Percentiles rank a stretch among this genome's conserved stretches.
phyloP scores from a whole-genome alignment of 345 rosid species.

The Turritis glabra region DNA sequence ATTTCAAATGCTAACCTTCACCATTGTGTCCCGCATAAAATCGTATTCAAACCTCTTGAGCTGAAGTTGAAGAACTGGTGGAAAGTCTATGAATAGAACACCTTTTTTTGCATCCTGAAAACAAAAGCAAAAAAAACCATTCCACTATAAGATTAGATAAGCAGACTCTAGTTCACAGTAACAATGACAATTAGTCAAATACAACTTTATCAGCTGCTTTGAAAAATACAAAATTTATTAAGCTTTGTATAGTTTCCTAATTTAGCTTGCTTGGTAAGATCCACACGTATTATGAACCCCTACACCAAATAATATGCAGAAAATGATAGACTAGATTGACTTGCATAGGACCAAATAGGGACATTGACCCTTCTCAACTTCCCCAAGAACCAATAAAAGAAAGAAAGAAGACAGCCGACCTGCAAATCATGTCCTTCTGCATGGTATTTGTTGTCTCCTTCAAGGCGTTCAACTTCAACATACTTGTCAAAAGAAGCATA shows the following conservation, averaged over 20 bases:
- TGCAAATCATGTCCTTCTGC: slow-evolving; percentile 94
- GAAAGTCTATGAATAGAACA: slow-evolving; percentile 87
- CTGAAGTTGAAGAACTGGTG: slow-evolving; percentile 98
- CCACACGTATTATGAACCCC: neutral
- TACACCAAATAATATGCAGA: neutral
- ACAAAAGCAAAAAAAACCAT: neutral
- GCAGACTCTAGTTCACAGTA: neutral
- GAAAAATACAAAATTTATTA: neutral
- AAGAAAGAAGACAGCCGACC: slow-evolving; percentile 49
- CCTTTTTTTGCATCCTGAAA: slow-evolving; percentile 97
- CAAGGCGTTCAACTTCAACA: slow-evolving; percentile 98
- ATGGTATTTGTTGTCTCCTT: slow-evolving; percentile 97
- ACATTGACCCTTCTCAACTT: slow-evolving; percentile 6
- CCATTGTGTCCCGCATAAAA: slow-evolving; percentile 95
- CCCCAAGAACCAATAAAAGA: slow-evolving; percentile 5
- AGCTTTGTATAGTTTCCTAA: slow-evolving; percentile 6
- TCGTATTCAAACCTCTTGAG: slow-evolving; percentile 97
- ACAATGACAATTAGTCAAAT: neutral
- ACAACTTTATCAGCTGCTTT: slow-evolving; percentile 3
- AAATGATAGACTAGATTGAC: slow-evolving; percentile 5
- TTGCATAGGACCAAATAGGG: neutral
- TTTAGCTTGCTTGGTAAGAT: slow-evolving; percentile 14
- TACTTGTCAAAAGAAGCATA: slow-evolving; percentile 98
- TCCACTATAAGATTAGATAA: slow-evolving; percentile 2
- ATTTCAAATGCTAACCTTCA: slow-evolving; percentile 63